Base-by-base conservation (phyloP, 1,139 yeast species). In the Sugiyamaella novakii region DNA sequence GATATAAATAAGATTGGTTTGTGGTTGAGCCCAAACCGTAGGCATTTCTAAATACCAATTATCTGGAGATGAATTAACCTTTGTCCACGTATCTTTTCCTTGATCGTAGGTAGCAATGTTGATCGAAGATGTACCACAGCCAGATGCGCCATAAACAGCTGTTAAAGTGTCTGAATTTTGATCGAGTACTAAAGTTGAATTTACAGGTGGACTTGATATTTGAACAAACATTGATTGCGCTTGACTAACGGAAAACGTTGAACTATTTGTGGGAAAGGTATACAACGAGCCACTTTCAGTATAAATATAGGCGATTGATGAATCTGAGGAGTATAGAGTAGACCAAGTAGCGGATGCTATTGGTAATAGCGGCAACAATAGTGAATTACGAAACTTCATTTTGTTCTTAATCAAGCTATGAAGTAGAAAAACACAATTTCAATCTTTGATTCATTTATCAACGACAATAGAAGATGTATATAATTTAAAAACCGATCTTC, bases 1-100 rank as follows among this genome's bases (percentile, higher is more conserved):
- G 2, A 79, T 67, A 56, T 75, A 78, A 1, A 78, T 60, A 2
- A 71, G 54, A 24, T 66, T 70, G 2, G 56, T 45, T 33, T 68
- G 70, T 15, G 70, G 61, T 0, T 77, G 71, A 6, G 76, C 61
- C 58, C 1, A 77, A 57, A 4, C 79, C 58, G 35, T 65, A 39
- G 50, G 52, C 43, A 50, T 57, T 25, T 41, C 52, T 12, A 46
- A 44, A 34, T 51, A 54, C 48, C 54, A 59, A 37, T 49, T 40
- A 22, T 45, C 44, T 8, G 52, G 19, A 2, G 56, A 46, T 2
- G 49, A 27, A 6, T 54, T 44, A 5, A 59, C 18, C 4, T 36
- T 19, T 1, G 39, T 34, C 66, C 66, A 62, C 2, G 37, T n/a
- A 38, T 59, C 43, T 5, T 35, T 17, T 3, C 31, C 38, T 2